Base-by-base conservation (phyloP, 2,329 filamentous ascomycete species). In the Arthrobotrys sinensis region DNA sequence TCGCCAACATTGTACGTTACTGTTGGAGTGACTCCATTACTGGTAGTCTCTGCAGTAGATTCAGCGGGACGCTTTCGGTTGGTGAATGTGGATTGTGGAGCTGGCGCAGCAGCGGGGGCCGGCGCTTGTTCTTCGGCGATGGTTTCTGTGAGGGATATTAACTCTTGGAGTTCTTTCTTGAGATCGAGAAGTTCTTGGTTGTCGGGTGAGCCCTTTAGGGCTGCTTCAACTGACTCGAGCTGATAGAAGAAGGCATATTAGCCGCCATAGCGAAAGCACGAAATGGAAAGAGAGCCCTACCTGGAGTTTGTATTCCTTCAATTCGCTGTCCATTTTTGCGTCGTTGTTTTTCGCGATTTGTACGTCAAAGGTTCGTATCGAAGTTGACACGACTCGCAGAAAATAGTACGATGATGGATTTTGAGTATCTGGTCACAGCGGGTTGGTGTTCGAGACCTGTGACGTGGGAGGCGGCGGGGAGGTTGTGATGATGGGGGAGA, bases 121-220 rank as follows among this genome's bases (percentile, higher is more conserved):
- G 90, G 89, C 85, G 92, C 91, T 84, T 96, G 88, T 85, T 96
- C 92, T 86, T 91, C 91, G 84, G 97, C 91, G 82, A 91, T 90
- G 83, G 91, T 90, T 86, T 94, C 90, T 85, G 93, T 90, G 81
- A 94, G 89, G 84, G 89, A 88, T 85, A 98, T 91, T 85, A 93
- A 90, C 86, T 91, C 89, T 87, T 93, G 89, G 86, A 97, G 90
- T 87, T 97, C 93, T 84, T 89, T 87, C 85, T 92, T 91, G 84
- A 97, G 89, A 83, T 88, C 89, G 82, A 91, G 88, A 82, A 96
- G 90, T 85, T 95, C 93, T 82, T 87, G 87, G 85, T 93, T 95
- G 76, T 92, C 91, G 80, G 94, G 91, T 82, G 96, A 93, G 84
- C 92, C 90, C 84, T 91, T 90, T 72, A 97, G 89, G 80, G 92